A percentile compares a stretch with the other conserved stretches of the same genome.
These are phyloP conservation scores for Escovopsis sp. DNA, from an alignment of 2,329 filamentous ascomycete genomes.

Conservation along the genomic window DNA sequence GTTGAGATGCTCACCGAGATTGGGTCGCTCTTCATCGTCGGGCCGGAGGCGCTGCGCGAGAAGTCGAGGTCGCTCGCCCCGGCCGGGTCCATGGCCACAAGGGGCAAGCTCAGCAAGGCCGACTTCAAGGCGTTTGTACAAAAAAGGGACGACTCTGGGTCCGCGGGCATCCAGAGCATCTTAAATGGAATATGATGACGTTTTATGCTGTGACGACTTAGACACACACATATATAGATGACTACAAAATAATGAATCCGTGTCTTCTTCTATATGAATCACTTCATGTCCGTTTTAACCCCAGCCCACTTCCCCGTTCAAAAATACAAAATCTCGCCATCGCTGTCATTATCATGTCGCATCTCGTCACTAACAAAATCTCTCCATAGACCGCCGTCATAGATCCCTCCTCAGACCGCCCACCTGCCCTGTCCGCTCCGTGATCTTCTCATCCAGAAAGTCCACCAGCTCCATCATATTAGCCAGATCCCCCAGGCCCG, in stretches of 20 bases:
- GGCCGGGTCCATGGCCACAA: conserved; percentile 23
- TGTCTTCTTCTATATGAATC: no score
- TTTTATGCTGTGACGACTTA: no score
- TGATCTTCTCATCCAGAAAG: conserved; percentile 38
- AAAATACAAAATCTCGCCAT: no score
- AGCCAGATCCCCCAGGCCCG: conserved; percentile 29
- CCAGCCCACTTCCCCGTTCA: no score
- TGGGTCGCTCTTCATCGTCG: conserved; percentile 89
- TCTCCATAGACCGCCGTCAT: no score
- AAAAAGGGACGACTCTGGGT: conserved; percentile 69
- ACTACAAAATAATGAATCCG: no score
- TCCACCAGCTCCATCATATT: conserved; percentile 45
- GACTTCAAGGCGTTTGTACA: conserved; percentile 75
- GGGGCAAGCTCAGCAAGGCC: conserved; percentile 44
- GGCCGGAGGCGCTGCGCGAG: conserved; percentile 60
- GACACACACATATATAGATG: background rate
- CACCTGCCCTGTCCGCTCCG: conserved; percentile 16
- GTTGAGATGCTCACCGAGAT: conserved; percentile 87
- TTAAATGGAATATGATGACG: conserved; percentile 43
- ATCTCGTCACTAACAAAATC: no score
- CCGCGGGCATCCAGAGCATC: conserved; percentile 68
- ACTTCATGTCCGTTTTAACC: no score
- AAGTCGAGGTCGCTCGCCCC: conserved; percentile 44
- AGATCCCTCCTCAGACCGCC: conserved; percentile 19
- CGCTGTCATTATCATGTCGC: no score